Evolutionary conservation across 768 basidiomycete genomes (phyloP).

Genomic region (Nidularia pulvinata): DNA sequence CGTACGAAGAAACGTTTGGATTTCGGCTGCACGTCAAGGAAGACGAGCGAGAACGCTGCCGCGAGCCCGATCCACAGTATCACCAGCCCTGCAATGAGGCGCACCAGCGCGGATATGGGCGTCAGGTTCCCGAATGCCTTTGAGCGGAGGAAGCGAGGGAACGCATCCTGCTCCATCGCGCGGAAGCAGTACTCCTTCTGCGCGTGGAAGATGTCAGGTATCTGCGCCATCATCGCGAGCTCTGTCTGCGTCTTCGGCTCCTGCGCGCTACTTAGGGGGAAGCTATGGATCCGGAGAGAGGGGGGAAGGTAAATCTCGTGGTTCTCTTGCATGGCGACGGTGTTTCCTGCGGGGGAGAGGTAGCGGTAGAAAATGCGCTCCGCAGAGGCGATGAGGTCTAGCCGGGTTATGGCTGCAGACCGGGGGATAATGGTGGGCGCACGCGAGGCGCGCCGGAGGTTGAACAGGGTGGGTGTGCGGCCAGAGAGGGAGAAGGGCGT

Average conservation of each 20-base stretch:
- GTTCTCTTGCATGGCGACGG: slow-evolving; percentile 80
- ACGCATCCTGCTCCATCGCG: slow-evolving; percentile 95
- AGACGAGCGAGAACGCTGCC: slow-evolving; percentile 87
- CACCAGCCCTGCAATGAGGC: slow-evolving; percentile 84
- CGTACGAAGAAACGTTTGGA: slow-evolving; percentile 94
- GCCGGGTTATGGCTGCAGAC: slow-evolving; percentile 85
- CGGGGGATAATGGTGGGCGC: slow-evolving; percentile 96
- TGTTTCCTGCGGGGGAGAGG: slow-evolving; percentile 79
- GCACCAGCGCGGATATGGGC: slow-evolving; percentile 83
- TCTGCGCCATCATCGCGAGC: slow-evolving; percentile 77
- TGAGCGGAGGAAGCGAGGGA: slow-evolving; percentile 90
- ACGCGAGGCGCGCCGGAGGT: slow-evolving; percentile 75
- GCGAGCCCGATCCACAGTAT: slow-evolving; percentile 96
- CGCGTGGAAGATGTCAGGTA: slow-evolving; percentile 95
- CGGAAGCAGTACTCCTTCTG: slow-evolving; percentile 98
- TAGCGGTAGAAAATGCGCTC: slow-evolving; percentile 97
- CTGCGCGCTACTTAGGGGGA: slow-evolving; percentile 77
- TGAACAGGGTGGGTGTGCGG: slow-evolving; percentile 77
- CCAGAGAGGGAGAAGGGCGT: slow-evolving; percentile 80
- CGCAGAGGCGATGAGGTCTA: slow-evolving; percentile 89
- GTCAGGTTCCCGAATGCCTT: slow-evolving; percentile 99
- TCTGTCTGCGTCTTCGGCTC: slow-evolving; percentile 75
- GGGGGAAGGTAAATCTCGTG: slow-evolving; percentile 99
- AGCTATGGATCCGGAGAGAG: slow-evolving; percentile 86
- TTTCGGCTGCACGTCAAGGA: slow-evolving; percentile 92